Percentiles rank a stretch among this genome's conserved stretches.
phyloP scores from a whole-genome alignment of 495 filamentous ascomycete genomes.

The Aspergillus asperescens region DNA sequence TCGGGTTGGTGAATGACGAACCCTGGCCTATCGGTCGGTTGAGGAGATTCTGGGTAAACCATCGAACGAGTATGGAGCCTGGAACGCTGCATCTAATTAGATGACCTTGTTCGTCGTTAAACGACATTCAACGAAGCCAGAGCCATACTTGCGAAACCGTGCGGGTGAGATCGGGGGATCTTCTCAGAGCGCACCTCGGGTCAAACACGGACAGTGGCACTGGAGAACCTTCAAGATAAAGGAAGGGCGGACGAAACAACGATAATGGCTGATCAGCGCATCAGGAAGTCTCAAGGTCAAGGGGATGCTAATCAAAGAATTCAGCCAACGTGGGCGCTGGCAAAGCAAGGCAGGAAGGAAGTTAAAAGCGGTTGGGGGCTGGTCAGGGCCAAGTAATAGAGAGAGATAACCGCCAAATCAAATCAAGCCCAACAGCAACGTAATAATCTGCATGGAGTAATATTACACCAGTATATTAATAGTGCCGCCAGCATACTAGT shows the following conservation, averaged over 20 bases:
- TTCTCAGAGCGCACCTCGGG: constrained; percentile 9
- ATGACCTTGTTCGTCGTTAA: constrained; percentile 6
- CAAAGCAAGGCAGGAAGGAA: constrained; percentile 1
- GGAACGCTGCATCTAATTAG: constrained; percentile 1
- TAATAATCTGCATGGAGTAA: constrained; percentile 3
- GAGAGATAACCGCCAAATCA: constrained; percentile 3
- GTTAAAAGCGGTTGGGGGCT: background rate
- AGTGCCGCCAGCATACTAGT: background rate
- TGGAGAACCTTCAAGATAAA: constrained; percentile 8
- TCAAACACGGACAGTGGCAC: constrained; percentile 14
- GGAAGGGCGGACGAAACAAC: background rate
- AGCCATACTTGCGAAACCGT: constrained; percentile 1
- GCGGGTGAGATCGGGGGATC: constrained; percentile 19
- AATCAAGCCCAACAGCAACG: background rate
- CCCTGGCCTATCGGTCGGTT: constrained; percentile 27
- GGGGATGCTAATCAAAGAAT: background rate
- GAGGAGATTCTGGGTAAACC: constrained; percentile 20
- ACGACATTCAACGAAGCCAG: constrained; percentile 2
- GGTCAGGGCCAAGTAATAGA: constrained; percentile 4
- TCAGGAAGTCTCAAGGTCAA: background rate
- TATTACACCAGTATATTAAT: constrained; percentile 6
- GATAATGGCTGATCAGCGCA: background rate
- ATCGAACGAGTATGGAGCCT: constrained; percentile 20
- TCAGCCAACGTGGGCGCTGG: background rate
- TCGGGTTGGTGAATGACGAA: constrained; percentile 12